These are phyloP conservation scores for Serpula lacrymans DNA, from an alignment of 768 basidiomycete species.

Conservation along the genomic window DNA sequence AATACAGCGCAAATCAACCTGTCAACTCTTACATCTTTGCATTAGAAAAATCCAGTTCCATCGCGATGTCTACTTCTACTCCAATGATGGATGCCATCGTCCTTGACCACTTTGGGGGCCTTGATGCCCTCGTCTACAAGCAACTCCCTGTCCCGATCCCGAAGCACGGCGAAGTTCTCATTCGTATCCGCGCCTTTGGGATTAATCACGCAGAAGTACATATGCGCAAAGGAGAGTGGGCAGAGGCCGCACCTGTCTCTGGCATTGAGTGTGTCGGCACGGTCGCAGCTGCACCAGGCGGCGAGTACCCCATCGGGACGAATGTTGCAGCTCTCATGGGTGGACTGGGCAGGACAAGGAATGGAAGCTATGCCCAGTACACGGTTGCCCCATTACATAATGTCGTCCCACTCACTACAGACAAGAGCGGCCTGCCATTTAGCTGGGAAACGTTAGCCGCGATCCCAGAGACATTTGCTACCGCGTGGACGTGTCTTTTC, in stretches of 20 bases:
- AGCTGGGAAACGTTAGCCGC: constrained; percentile 17
- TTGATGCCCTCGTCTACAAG: constrained; percentile 9
- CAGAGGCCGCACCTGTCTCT: constrained; percentile 17
- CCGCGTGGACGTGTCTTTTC: constrained; percentile 19
- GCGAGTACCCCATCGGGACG: constrained; percentile 11
- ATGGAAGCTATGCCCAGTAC: constrained; percentile 16
- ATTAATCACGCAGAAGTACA: constrained; percentile 23
- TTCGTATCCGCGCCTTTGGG: constrained; percentile 17
- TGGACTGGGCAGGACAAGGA: constrained; percentile 16
- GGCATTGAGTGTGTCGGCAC: constrained; percentile 22
- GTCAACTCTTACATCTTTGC: too few species aligned
- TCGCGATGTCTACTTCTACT: too few species aligned
- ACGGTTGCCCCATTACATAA: constrained; percentile 12
- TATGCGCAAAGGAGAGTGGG: constrained; percentile 23
- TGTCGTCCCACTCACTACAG: constrained; percentile 10
- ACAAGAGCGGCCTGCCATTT: constrained; percentile 4
- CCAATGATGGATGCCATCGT: constrained; percentile 22
- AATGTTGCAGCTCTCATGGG: constrained; percentile 18
- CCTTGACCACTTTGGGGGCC: constrained; percentile 12
- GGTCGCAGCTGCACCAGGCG: constrained; percentile 5
- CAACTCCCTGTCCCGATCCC: constrained; percentile 9
- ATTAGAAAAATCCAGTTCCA: too few species aligned
- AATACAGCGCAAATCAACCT: too few species aligned
- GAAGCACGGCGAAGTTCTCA: constrained; percentile 13
- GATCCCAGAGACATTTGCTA: constrained; percentile 18